A percentile compares a stretch with the other conserved stretches of the same genome.
These are phyloP conservation scores for Botrytis paeoniae DNA, from an alignment of 2,329 filamentous ascomycete species.

Conservation along the genomic window DNA sequence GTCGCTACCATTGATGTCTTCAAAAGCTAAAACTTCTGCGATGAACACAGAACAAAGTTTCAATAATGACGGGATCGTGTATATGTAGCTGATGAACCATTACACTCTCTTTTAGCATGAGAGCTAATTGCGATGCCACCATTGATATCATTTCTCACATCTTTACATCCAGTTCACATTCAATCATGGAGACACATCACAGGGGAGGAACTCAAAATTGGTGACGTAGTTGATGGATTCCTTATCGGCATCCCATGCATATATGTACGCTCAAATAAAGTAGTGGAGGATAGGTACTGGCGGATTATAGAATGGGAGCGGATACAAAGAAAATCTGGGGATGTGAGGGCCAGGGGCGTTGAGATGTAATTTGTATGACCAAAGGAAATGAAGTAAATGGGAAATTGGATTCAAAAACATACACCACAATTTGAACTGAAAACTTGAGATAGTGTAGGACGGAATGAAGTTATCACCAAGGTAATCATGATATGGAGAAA, in stretches of 20 bases:
- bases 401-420: not conserved
- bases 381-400: not conserved
- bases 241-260: not conserved
- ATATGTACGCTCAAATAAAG: not conserved
- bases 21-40: not conserved
- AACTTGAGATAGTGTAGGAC: not conserved
- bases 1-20: not conserved
- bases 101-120: too few species aligned
- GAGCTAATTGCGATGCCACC: not conserved
- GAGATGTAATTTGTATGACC: not conserved
- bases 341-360: not conserved
- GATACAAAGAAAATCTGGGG: not conserved
- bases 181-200: not conserved
- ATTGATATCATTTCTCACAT: not conserved
- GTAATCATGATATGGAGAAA: constrained; percentile 3
- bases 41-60: not conserved
- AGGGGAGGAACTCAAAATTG: not conserved
- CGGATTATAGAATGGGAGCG: not conserved
- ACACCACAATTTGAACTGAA: not conserved
- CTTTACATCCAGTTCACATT: not conserved
- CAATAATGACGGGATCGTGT: not conserved
- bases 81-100: not conserved
- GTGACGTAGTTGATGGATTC: not conserved
- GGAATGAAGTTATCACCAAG: not conserved
- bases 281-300: too few species aligned